phyloP scores from a whole-genome alignment of 169 alveolate species.

The Cryptosporidium ubiquitum region DNA sequence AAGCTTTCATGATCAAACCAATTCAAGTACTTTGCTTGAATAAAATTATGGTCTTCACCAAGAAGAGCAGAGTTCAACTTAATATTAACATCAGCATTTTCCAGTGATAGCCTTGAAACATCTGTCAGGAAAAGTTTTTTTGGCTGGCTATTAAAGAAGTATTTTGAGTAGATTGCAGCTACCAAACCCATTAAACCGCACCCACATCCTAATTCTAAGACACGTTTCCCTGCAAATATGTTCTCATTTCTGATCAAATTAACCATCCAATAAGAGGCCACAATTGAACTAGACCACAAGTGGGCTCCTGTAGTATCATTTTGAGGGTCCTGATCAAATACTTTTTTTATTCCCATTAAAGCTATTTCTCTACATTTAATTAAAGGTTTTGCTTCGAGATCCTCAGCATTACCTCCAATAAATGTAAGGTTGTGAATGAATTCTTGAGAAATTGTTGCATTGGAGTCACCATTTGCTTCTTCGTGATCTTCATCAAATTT shows the following conservation, averaged over 20 bases:
- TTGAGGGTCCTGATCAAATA: conserved; percentile 39
- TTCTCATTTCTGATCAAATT: not conserved
- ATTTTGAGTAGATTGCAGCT: conserved; percentile 17
- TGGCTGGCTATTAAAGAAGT: not conserved
- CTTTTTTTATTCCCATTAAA: conserved; percentile 27
- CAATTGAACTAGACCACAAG: conserved; percentile 72
- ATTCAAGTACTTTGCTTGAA: conserved; percentile 44
- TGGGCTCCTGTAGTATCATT: conserved; percentile 70
- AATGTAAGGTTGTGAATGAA: conserved; percentile 17
- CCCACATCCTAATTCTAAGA: conserved; percentile 64
- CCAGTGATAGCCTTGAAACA: conserved; percentile 33
- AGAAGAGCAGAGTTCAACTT: conserved; percentile 19
- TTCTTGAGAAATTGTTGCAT: conserved; percentile 5
- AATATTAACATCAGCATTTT: conserved; percentile 31
- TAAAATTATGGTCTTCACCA: not conserved
- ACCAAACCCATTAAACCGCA: conserved; percentile 68
- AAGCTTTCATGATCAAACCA: conserved; percentile 37
- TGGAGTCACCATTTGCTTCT: not conserved
- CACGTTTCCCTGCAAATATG: conserved; percentile 17
- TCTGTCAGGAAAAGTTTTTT: conserved; percentile 38
- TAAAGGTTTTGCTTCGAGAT: not conserved
- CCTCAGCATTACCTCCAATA: not conserved
- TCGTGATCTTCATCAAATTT: conserved; percentile 2
- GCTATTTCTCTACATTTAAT: conserved; percentile 68
- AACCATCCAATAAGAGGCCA: conserved; percentile 55